Base-by-base conservation (phyloP, 2,329 filamentous ascomycete species). In the Arthrobotrys musiformis region DNA sequence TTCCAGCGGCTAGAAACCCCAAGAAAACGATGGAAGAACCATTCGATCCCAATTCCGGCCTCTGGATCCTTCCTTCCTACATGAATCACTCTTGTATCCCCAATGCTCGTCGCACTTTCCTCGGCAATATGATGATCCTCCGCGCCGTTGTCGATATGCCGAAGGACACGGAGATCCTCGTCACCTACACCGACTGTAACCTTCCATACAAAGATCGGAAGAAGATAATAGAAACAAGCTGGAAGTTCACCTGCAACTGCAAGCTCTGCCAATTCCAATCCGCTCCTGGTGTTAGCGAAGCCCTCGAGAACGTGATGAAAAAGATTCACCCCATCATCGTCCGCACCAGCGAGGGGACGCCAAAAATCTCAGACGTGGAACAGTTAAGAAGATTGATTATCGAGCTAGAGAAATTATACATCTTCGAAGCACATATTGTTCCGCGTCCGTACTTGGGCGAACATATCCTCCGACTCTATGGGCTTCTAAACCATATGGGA, bases 101-200 rank as follows among this genome's bases (percentile, higher is more conserved):
- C 0, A 77, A 77, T 24, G 42, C 66, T 26, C 30, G 44, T 13
- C 60, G 66, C 24, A 37, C 11, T 6, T 66, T 77, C 40, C 37
- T 77, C 1, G 73, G 73, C 7, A 66, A 77, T 33, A 77, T 77
- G 73, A 66, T 77, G 64, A 56, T 77, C 9, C 13, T 77, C 11
- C 73, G 66, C 13, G 73, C 73, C 11, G 33, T 35, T 1, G 22
- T 70, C 13, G 60, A 77, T 44, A 77, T 70, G 4, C 50, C 66
- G 2, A 61, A 61, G 24, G 52, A 67, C 33, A 67, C 66, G 1
- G 73, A 77, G 40, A 28, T 77, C 8, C 33, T 70, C 4, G 67
- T 70, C 26, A 66, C 30, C 33, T 77, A 77, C 48, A 70, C 72
- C 8, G 72, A 70, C 22, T 0, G n/a, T 7, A 33, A 19, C 7